These are phyloP conservation scores for Moringa oleifera DNA, from an alignment of 345 rosid species.

Conservation along the genomic window DNA sequence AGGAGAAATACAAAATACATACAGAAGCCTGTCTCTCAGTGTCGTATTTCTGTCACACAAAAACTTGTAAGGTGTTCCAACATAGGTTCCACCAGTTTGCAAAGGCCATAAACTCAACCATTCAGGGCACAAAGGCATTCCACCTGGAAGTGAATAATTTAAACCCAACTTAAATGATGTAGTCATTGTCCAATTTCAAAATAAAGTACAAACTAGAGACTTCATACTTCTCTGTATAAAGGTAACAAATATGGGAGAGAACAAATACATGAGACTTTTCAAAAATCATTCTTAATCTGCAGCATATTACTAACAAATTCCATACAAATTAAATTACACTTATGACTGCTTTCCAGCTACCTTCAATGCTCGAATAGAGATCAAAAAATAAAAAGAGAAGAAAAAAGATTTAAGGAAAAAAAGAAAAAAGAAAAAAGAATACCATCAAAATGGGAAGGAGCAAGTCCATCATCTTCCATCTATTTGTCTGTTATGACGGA, in stretches of 20 bases:
- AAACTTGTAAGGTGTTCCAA: no score
- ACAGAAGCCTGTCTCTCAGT: no score
- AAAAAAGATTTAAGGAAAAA: neutral
- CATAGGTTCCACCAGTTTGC: neutral
- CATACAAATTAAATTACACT: constrained; percentile 33
- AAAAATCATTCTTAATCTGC: constrained; percentile 34
- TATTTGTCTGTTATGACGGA: constrained; percentile 7
- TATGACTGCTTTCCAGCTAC: constrained; percentile 22
- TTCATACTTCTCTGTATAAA: neutral
- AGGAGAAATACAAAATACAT: no score
- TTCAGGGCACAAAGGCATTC: neutral
- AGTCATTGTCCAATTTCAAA: neutral
- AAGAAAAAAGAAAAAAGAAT: constrained; percentile 23
- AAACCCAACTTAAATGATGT: no score
- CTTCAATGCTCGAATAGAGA: constrained; percentile 22
- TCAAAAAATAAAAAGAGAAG: constrained; percentile 6
- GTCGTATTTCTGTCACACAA: no score
- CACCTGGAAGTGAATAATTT: neutral
- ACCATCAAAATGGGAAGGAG: constrained; percentile 28
- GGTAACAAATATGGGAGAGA: neutral
- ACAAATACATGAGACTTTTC: constrained; percentile 13
- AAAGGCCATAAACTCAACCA: no score
- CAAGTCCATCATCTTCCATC: constrained; percentile 12
- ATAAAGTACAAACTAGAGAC: neutral
- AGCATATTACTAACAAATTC: constrained; percentile 30